Evolutionary conservation across 2,329 filamentous ascomycete genomes (phyloP).

Genomic region (Leptodontidium sp.): DNA sequence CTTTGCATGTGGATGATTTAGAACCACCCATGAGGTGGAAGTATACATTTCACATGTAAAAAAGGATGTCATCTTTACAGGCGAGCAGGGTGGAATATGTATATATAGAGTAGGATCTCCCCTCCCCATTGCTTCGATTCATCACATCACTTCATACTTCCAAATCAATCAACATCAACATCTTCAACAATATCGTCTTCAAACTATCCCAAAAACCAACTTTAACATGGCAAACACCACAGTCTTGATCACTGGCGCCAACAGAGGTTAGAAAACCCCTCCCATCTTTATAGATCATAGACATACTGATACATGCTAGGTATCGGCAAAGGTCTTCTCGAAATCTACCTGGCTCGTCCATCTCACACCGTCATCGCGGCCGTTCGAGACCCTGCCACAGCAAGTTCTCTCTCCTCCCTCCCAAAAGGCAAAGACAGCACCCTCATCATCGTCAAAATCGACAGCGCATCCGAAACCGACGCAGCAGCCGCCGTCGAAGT

Average conservation of each 20-base stretch:
- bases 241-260: constrained; percentile 27
- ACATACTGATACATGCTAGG: constrained; percentile 20
- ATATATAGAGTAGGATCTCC: not conserved
- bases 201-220: not conserved
- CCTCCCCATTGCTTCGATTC: not conserved
- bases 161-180: not conserved
- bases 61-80: no score
- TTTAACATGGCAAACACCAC: constrained; percentile 18
- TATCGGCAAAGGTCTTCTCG: constrained; percentile 26
- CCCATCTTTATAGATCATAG: not conserved
- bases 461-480: constrained; percentile 48
- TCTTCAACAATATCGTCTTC: not conserved
- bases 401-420: constrained; percentile 1
- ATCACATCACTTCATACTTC: not conserved
- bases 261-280: constrained; percentile 20
- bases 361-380: constrained; percentile 28
- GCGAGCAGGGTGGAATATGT: not conserved
- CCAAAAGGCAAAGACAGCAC: constrained; percentile 9
- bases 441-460: constrained; percentile 53
- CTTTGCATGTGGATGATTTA: not conserved
- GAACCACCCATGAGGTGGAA: not conserved
- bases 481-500: constrained; percentile 47
- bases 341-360: constrained; percentile 26
- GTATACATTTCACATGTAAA: no score
- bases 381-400: constrained; percentile 16